phyloP scores from a whole-genome alignment of 345 rosid species.

The Populus euphratica region DNA sequence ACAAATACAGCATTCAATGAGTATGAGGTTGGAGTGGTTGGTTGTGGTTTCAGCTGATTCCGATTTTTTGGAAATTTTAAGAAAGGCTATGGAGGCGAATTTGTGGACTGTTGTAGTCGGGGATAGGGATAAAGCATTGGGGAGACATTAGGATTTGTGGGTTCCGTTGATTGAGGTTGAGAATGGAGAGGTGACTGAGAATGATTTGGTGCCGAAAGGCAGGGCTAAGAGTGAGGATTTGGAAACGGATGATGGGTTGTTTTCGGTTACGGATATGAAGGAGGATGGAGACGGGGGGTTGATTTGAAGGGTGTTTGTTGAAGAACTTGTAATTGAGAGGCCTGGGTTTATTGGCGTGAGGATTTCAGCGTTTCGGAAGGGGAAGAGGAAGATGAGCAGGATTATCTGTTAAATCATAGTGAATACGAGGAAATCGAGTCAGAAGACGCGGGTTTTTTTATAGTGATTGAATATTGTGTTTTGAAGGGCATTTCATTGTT shows the following conservation, averaged over 20 bases:
- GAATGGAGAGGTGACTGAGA: conserved; percentile 63
- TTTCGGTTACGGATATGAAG: conserved; percentile 44
- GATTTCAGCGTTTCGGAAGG: conserved; percentile 65
- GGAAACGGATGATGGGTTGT: conserved; percentile 31
- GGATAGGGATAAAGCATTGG: conserved; percentile 61
- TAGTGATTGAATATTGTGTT: background rate
- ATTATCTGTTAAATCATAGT: conserved; percentile 39
- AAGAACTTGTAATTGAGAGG: conserved; percentile 44
- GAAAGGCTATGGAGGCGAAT: conserved; percentile 70
- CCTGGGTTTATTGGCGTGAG: conserved; percentile 45
- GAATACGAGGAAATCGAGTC: conserved; percentile 36
- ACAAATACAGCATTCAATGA: conserved; percentile 91
- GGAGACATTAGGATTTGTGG: conserved; percentile 82
- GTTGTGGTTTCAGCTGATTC: conserved; percentile 82
- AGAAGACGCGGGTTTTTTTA: conserved; percentile 20
- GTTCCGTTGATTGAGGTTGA: conserved; percentile 82
- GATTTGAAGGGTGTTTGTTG: conserved; percentile 38
- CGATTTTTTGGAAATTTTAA: conserved; percentile 69
- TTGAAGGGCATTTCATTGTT: background rate
- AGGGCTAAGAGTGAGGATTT: conserved; percentile 34
- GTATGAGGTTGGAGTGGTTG: conserved; percentile 80
- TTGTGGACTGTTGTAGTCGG: conserved; percentile 84
- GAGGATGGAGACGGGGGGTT: conserved; percentile 18
- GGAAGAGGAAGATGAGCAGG: conserved; percentile 49
- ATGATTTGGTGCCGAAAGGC: conserved; percentile 62